Evolutionary conservation across 2,329 filamentous ascomycete genomes (phyloP).

Genomic region (Lachnellula arida): DNA sequence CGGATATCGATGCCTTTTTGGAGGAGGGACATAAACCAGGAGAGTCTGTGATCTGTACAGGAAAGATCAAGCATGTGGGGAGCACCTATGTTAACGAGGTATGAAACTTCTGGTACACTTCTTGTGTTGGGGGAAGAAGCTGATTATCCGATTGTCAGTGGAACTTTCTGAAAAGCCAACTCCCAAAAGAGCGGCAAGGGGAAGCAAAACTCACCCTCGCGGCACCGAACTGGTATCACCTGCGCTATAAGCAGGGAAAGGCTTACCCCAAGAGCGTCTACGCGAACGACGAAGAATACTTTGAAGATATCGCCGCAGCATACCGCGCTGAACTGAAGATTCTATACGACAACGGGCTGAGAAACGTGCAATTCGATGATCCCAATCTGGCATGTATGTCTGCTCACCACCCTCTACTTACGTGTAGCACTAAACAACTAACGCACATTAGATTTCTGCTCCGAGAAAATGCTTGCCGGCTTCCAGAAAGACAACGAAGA

Average conservation of each 20-base stretch:
- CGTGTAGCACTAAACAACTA: not conserved
- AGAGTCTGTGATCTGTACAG: slow-evolving; percentile 42
- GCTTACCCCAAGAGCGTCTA: slow-evolving; percentile 51
- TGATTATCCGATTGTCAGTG: slow-evolving; percentile 16
- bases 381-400: slow-evolving; percentile 58
- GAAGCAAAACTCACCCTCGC: slow-evolving; percentile 67
- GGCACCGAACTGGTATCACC: slow-evolving; percentile 66
- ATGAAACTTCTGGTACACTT: not conserved
- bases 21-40: slow-evolving; percentile 43
- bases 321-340: slow-evolving; percentile 49
- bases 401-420: not conserved
- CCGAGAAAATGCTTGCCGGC: slow-evolving; percentile 63
- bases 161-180: slow-evolving; percentile 53
- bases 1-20: slow-evolving; percentile 40
- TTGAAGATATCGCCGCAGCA: slow-evolving; percentile 49
- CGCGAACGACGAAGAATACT: slow-evolving; percentile 48
- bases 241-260: slow-evolving; percentile 51
- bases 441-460: slow-evolving; percentile 61
- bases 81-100: slow-evolving; percentile 39
- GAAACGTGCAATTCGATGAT: slow-evolving; percentile 53
- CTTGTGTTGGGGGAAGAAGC: not conserved
- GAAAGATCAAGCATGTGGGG: slow-evolving; percentile 43
- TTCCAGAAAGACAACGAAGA: slow-evolving; percentile 56
- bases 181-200: slow-evolving; percentile 57
- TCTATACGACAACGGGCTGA: slow-evolving; percentile 49